Conservation (phyloP, 805 yeast species). For the Kodamaea leandrae region DNA sequence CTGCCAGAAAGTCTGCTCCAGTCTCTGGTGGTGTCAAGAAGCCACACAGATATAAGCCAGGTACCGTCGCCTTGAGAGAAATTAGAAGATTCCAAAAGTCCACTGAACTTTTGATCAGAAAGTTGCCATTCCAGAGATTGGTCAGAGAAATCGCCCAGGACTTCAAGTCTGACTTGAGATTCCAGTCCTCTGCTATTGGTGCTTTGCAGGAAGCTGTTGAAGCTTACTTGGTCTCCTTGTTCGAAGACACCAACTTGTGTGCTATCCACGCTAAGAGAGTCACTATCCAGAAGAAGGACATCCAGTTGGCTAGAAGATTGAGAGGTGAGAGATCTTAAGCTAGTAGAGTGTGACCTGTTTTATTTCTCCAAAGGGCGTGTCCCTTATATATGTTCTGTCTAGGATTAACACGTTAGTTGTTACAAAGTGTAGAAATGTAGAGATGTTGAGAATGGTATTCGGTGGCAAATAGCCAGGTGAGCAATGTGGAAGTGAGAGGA, state of each 20-base stretch:
- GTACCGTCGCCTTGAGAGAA: slow-evolving; percentile 50
- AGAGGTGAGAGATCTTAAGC: slow-evolving; percentile 46
- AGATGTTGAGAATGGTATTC: no score
- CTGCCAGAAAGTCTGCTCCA: slow-evolving; percentile 49
- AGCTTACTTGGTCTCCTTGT: slow-evolving; percentile 46
- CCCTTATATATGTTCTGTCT: not conserved
- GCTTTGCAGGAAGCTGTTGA: slow-evolving; percentile 48
- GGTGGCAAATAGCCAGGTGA: no score
- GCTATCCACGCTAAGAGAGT: slow-evolving; percentile 50
- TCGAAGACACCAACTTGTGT: slow-evolving; percentile 49
- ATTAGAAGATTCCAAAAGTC: slow-evolving; percentile 49
- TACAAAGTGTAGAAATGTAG: no score
- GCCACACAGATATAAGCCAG: slow-evolving; percentile 51
- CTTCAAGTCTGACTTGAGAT: slow-evolving; percentile 47
- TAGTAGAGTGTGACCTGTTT: slow-evolving; percentile 1
- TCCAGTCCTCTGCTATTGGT: slow-evolving; percentile 47
- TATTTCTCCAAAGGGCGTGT: slow-evolving; percentile 6
- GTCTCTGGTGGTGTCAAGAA: slow-evolving; percentile 47
- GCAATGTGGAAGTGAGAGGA: no score
- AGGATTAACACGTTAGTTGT: not conserved
- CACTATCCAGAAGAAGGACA: slow-evolving; percentile 48
- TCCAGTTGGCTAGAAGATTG: slow-evolving; percentile 49
- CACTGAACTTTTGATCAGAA: slow-evolving; percentile 46
- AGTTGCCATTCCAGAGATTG: slow-evolving; percentile 48
- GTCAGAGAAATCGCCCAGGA: slow-evolving; percentile 49